Conservation (phyloP, 2,329 filamentous ascomycete species). For the Penicillium aurantiogriseum region DNA sequence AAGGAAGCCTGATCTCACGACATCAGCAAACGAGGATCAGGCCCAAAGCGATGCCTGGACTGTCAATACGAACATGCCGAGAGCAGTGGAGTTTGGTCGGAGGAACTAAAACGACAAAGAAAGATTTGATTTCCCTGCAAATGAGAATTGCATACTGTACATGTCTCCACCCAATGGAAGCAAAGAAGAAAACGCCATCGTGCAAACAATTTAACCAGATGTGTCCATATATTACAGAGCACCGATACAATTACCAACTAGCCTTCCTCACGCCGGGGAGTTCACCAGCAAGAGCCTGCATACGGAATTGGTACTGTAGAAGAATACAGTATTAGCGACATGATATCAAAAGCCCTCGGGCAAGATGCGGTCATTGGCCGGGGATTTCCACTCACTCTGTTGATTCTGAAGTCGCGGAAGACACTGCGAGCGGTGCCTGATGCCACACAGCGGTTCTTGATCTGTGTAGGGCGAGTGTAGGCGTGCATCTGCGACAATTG, state of each 20-base stretch:
- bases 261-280: slow-evolving; percentile 93
- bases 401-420: slow-evolving; percentile 89
- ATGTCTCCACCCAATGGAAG: slow-evolving; percentile 21
- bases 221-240: slow-evolving; percentile 14
- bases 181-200: slow-evolving; percentile 29
- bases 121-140: slow-evolving; percentile 1
- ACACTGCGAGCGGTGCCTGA: slow-evolving; percentile 89
- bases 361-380: neutral
- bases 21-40: neutral
- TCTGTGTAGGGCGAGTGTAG: slow-evolving; percentile 91
- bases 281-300: slow-evolving; percentile 80
- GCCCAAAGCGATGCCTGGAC: neutral
- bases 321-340: slow-evolving; percentile 20
- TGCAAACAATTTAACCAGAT: slow-evolving; percentile 23
- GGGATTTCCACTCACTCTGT: slow-evolving; percentile 65
- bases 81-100: neutral
- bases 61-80: neutral
- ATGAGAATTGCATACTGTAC: slow-evolving; percentile 26
- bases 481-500: slow-evolving; percentile 92
- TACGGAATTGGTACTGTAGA: slow-evolving; percentile 81
- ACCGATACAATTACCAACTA: slow-evolving; percentile 68
- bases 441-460: slow-evolving; percentile 88
- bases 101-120: slow-evolving; percentile 1
- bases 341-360: neutral
- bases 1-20: neutral